Conservation (phyloP, 305 asterid species). For the Fraxinus nigra region DNA sequence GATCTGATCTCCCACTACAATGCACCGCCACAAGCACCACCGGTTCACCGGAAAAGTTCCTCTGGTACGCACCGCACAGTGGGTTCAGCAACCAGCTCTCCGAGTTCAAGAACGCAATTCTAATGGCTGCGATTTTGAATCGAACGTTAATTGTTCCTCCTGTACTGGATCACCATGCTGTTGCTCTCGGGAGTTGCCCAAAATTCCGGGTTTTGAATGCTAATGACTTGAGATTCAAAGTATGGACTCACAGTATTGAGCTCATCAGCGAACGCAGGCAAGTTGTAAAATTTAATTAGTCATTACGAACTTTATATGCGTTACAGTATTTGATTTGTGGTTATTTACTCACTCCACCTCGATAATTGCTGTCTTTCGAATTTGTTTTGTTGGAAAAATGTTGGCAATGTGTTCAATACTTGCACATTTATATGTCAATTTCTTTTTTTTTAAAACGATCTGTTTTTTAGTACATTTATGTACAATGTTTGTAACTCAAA, state of each 20-base stretch:
- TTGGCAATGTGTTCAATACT: neutral
- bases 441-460: neutral
- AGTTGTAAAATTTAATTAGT: neutral
- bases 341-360: slow-evolving; percentile 1
- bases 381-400: neutral
- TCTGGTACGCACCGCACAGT: slow-evolving; percentile 96
- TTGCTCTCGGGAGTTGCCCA: slow-evolving; percentile 92
- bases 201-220: slow-evolving; percentile 84
- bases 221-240: slow-evolving; percentile 63
- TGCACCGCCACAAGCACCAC: slow-evolving; percentile 24
- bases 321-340: slow-evolving; percentile 3
- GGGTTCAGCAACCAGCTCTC: slow-evolving; percentile 94
- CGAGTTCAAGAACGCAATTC: slow-evolving; percentile 75
- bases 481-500: neutral
- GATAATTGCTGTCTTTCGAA: neutral
- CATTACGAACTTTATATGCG: neutral
- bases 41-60: slow-evolving; percentile 43
- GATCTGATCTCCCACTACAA: slow-evolving; percentile 18
- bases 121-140: slow-evolving; percentile 70
- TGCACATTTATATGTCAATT: neutral
- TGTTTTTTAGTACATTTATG: neutral
- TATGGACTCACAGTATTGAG: slow-evolving; percentile 77
- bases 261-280: slow-evolving; percentile 70
- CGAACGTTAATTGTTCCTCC: slow-evolving; percentile 88
- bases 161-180: slow-evolving; percentile 86